Evolutionary conservation across 179 eudicot species (phyloP), one percentile per base, ranked within the genome.

Genomic region (Silene noctiflora): DNA sequence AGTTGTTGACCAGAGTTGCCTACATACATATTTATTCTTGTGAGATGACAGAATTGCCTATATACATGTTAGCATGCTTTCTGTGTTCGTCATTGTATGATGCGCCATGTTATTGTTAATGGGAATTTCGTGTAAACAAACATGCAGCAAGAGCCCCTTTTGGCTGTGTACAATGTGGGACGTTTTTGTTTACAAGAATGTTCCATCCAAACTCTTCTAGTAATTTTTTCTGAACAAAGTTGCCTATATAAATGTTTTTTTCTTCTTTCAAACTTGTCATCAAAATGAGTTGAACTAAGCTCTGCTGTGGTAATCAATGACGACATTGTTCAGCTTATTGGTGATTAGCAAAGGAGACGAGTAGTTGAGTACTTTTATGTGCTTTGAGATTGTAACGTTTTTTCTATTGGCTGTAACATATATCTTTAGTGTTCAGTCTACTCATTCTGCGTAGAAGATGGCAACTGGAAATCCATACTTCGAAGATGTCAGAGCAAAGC

Each of bases 381-480:
- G 73, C 73, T 9, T 33, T 48, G 29, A 25, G 69, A 63, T 51
- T 33, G 39, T 6, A 22, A 35, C 29, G 0, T 24, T 13, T 39
- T 25, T 27, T 16, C 21, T 58, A 68, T 16, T 69, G 72, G 19
- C 71, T 33, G 29, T 78, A 24, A 74, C 31, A 64, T 70, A 10
- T 42, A 27, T 27, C 7, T 64, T 4, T 46, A 75, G 1, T 78
- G 63, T 77, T 58, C 65, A 66, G 63, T 12, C 48, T 44, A 76
- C 68, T 56, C 35, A 60, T 58, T 79, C 73, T 6, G 77, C 66
- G 6, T 25, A 77, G 51, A 76, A 70, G 61, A 91, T 90, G 94
- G 86, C 92, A 51, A 85, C 85, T 64, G 89, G 87, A 76, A 89
- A 79, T 85, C 85, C 92, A 67, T 90, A 80, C 80, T 89, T 82